phyloP scores from a whole-genome alignment of 2,329 filamentous ascomycete species.

The Fusarium lateritium region DNA sequence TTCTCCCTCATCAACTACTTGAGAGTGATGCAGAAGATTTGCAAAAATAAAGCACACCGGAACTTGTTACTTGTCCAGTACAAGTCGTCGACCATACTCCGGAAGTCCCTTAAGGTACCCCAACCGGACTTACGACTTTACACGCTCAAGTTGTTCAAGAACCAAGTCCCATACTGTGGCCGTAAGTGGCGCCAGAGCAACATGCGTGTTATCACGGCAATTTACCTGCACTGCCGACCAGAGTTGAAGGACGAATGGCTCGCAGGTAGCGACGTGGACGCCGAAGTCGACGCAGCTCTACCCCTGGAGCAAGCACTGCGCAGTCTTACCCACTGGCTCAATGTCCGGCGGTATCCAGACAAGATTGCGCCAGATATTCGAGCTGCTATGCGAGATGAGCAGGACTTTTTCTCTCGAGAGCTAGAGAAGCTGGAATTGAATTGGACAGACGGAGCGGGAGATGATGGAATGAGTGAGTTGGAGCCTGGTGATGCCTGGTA shows the following conservation, averaged over 20 bases:
- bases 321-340: slow-evolving; percentile 94
- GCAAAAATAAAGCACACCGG: slow-evolving; percentile 94
- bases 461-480: slow-evolving; percentile 54
- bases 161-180: slow-evolving; percentile 97
- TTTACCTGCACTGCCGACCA: slow-evolving; percentile 93
- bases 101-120: slow-evolving; percentile 91
- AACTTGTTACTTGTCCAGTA: slow-evolving; percentile 95
- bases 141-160: slow-evolving; percentile 98
- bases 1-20: slow-evolving; percentile 96
- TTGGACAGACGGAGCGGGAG: slow-evolving; percentile 60
- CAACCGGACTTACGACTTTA: slow-evolving; percentile 91
- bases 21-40: slow-evolving; percentile 97
- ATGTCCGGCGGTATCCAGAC: slow-evolving; percentile 85
- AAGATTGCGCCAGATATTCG: slow-evolving; percentile 75
- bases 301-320: slow-evolving; percentile 92
- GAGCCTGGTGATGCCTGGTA: slow-evolving; percentile 53
- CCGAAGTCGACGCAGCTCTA: slow-evolving; percentile 92
- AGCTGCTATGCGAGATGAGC: slow-evolving; percentile 76
- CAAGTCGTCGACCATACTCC: slow-evolving; percentile 92
- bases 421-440: slow-evolving; percentile 77
- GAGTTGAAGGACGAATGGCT: slow-evolving; percentile 97
- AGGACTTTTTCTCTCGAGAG: slow-evolving; percentile 85
- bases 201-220: slow-evolving; percentile 98
- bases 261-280: slow-evolving; percentile 90
- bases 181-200: slow-evolving; percentile 98